Conservation (phyloP, 345 rosid species). For the Excoecaria agallocha region DNA sequence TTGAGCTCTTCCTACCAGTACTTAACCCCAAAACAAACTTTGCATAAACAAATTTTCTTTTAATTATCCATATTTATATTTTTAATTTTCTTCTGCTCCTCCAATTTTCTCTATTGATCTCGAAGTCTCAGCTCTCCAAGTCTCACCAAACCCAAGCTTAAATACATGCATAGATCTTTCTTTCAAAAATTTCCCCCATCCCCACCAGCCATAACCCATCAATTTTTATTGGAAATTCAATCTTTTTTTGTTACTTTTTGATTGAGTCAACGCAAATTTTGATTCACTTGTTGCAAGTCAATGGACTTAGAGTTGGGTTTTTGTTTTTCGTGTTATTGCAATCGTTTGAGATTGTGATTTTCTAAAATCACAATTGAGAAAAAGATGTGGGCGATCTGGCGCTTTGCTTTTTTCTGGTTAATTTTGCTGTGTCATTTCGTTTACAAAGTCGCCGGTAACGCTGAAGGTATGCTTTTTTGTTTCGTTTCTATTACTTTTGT, state of each 20-base stretch:
- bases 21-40: not conserved
- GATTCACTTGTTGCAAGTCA: not conserved
- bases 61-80: not conserved
- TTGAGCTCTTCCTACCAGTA: not conserved
- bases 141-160: not conserved
- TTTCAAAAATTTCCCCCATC: not conserved
- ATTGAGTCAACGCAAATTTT: not conserved
- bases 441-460: slow-evolving; percentile 54
- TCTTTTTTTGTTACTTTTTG: not conserved
- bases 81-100: not conserved
- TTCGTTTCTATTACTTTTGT: not conserved
- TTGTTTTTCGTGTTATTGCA: not conserved
- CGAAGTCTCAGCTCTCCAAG: not conserved
- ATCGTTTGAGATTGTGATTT: not conserved
- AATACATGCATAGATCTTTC: not conserved
- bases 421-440: slow-evolving; percentile 45
- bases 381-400: slow-evolving; percentile 32
- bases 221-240: not conserved
- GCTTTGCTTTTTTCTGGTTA: slow-evolving; percentile 36
- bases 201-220: not conserved
- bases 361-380: not conserved
- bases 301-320: not conserved
- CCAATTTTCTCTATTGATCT: slow-evolving; percentile 4
- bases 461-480: slow-evolving; percentile 52
- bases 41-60: not conserved